phyloP scores from a whole-genome alignment of 176 grass and related monocot genomes.

The Aegilops longissima region DNA sequence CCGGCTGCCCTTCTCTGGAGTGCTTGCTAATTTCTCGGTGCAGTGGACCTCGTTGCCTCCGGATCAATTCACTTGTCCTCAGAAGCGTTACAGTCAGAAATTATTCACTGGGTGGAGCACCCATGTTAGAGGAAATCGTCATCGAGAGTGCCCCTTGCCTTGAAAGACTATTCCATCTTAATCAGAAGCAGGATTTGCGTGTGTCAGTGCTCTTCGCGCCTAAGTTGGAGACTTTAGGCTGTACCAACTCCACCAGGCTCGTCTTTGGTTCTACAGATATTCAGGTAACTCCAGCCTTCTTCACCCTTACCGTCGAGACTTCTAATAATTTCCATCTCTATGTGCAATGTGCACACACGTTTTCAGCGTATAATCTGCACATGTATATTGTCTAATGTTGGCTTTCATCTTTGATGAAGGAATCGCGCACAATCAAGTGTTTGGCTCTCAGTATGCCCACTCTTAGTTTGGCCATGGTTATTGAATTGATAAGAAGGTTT shows the following conservation, averaged over 20 bases:
- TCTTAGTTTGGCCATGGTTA: not conserved
- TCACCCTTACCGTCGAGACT: not conserved
- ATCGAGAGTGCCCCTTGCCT: not conserved
- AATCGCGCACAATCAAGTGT: not conserved
- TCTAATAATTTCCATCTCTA: no score
- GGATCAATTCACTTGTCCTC: not conserved
- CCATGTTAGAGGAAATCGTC: not conserved
- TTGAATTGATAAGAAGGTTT: not conserved
- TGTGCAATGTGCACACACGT: no score
- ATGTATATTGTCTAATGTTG: not conserved
- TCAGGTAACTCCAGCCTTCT: not conserved
- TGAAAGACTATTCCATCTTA: not conserved
- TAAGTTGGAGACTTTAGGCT: not conserved
- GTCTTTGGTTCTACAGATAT: not conserved
- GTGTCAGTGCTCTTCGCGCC: not conserved
- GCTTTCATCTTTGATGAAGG: not conserved
- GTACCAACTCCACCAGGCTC: not conserved
- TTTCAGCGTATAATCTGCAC: not conserved
- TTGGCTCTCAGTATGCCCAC: not conserved
- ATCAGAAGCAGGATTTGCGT: not conserved
- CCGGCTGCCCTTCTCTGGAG: not conserved
- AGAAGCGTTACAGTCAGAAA: not conserved
- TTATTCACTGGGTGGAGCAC: no score
- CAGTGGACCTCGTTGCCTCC: not conserved
- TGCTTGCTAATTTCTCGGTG: not conserved